Evolutionary conservation across 768 basidiomycete genomes (phyloP), one percentile per base, ranked within the genome.

Genomic region (Mycena maculata): DNA sequence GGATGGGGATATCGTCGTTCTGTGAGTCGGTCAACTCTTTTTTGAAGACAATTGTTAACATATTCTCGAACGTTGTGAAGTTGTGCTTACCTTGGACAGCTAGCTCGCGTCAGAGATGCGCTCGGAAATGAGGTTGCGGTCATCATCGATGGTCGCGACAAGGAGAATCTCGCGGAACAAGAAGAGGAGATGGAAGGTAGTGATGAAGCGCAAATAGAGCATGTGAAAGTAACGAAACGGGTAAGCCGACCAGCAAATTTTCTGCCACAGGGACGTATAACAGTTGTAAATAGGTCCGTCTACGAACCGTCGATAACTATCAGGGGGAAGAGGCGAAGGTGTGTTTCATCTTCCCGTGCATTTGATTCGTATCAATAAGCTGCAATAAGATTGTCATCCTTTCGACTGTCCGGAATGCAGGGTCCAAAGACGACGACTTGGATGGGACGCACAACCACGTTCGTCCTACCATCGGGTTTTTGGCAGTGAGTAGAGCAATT

Each of bases 281-380:
- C 18, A 7, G 5, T 6, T 18, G 10, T 59, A 16, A 27, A 27
- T 52, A 92, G 91, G 86, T 92, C 44, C 84, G 86, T 10, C 79
- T 94, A 7, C 85, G 92, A 7, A 93, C 92, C 0, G 86, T 94
- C 2, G 92, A 94, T 67, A 92, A 90, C 54, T 94, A 87, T 73
- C 93, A 94, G 76, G 92, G 92, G 3, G 87, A 90, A 64, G 91
- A 92, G 78, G 89, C 86, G 2, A 86, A 83, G 73, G 87, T 86
- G 69, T 20, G 73, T 49, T n/a, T 15, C n/a, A 62, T 39, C 33
- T 23, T 44, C 4, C 22, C 15, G 3, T 41, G 16, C 48, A 39
- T 28, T 16, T 9, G 16, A n/a, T 53, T 20, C 15, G 25, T 36
- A 49, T 72, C 16, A 13, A 53, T 2, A 61, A 47, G 2, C 61